Evolutionary conservation across 2,329 filamentous ascomycete species (phyloP).

Genomic region (Elsinoe perseae): DNA sequence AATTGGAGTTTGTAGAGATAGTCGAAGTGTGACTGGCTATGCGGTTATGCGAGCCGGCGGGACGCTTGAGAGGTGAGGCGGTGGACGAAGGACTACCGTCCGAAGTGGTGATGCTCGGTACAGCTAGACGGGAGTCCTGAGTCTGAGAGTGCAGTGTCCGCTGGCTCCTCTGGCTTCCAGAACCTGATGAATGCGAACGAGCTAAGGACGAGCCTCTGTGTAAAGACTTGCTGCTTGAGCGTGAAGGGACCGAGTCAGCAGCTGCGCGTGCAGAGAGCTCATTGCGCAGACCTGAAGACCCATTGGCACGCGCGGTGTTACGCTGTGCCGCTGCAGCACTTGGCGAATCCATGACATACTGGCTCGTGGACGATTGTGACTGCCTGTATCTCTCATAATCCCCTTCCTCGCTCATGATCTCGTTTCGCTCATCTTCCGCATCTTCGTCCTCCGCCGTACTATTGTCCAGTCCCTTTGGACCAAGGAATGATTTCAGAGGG

Average conservation of each 20-base stretch:
- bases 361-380: not conserved
- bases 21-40: conserved; percentile 53
- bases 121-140: conserved; percentile 18
- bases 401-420: conserved; percentile 7
- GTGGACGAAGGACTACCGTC: conserved; percentile 20
- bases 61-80: conserved; percentile 34
- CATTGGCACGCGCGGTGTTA: conserved; percentile 5
- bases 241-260: conserved; percentile 7
- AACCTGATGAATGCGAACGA: conserved; percentile 2
- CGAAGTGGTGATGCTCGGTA: conserved; percentile 21
- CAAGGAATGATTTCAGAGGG: conserved; percentile 1
- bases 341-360: conserved; percentile 4
- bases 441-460: conserved; percentile 19
- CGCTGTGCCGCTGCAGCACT: conserved; percentile 13
- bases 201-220: not conserved
- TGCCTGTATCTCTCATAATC: conserved; percentile 3
- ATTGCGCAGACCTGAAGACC: not conserved
- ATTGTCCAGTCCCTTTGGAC: conserved; percentile 23
- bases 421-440: conserved; percentile 21
- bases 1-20: conserved; percentile 61
- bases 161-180: conserved; percentile 8
- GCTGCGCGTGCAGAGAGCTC: conserved; percentile 13
- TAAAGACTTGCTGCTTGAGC: conserved; percentile 11
- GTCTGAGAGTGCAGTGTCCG: conserved; percentile 9
- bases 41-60: conserved; percentile 49